phyloP scores from a whole-genome alignment of 1,284 basidiomycete species.

The Puccinia triticina region DNA sequence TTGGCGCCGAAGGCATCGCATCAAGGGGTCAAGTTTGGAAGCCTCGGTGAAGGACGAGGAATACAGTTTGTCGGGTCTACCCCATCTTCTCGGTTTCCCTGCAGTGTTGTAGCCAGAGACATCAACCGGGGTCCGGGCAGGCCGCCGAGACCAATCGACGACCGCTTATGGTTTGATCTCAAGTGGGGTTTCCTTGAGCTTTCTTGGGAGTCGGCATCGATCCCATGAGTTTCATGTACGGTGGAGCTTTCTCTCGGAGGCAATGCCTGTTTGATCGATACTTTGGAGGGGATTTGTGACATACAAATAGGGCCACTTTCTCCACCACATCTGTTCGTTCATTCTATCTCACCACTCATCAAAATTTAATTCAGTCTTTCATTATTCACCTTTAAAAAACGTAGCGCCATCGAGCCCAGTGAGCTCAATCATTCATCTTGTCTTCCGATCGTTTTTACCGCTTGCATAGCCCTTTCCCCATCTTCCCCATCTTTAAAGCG shows the following conservation, averaged over 20 bases:
- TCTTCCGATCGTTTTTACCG: background rate
- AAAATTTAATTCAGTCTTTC: conserved; percentile 21
- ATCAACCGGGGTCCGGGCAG: background rate
- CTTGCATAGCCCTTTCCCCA: background rate
- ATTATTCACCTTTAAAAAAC: background rate
- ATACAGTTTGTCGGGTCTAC: background rate
- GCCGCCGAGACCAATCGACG: conserved; percentile 16
- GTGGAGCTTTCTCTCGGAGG: background rate
- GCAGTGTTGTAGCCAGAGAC: background rate
- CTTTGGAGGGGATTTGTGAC: background rate
- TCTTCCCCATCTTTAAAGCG: background rate
- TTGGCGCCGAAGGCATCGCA: background rate
- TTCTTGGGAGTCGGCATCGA: background rate
- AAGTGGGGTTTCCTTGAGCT: conserved; percentile 1
- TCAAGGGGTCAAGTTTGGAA: conserved; percentile 6
- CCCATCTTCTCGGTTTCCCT: background rate
- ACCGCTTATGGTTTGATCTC: background rate
- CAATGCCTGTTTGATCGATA: background rate
- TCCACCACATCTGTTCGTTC: background rate
- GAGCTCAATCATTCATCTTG: background rate
- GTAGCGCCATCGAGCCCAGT: background rate
- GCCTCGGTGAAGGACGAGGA: conserved; percentile 12
- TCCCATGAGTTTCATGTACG: background rate
- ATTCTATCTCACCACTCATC: background rate
- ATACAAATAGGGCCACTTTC: conserved; percentile 17